Conservation (phyloP, 2,329 filamentous ascomycete genomes). For the Ophiostoma novo-ulmi region DNA sequence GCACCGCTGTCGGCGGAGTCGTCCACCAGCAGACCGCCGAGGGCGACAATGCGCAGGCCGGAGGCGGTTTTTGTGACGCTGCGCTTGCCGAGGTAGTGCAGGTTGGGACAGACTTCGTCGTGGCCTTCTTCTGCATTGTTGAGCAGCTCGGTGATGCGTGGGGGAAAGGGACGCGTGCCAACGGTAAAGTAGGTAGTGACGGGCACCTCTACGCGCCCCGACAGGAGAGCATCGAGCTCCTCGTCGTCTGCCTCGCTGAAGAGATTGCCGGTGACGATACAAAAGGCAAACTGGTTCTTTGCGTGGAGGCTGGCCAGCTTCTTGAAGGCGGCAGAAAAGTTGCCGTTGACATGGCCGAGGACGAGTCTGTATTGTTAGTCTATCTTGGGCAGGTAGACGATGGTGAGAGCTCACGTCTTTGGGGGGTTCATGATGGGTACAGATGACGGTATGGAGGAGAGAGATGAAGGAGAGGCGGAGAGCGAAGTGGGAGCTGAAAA, state of each 20-base stretch:
- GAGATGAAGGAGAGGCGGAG: not conserved
- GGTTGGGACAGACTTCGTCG: constrained; percentile 72
- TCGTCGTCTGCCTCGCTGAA: constrained; percentile 61
- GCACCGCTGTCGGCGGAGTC: constrained; percentile 30
- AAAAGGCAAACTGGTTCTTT: constrained; percentile 85
- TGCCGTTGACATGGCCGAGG: constrained; percentile 75
- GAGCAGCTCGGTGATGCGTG: constrained; percentile 65
- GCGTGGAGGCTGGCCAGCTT: constrained; percentile 76
- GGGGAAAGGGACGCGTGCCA: constrained; percentile 66
- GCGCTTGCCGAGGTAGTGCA: constrained; percentile 83
- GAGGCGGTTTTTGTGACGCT: constrained; percentile 85
- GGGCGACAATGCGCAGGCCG: constrained; percentile 77
- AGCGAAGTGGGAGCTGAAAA: not conserved
- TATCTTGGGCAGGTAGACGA: not conserved
- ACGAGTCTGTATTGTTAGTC: constrained; percentile 56
- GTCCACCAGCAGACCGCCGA: constrained; percentile 63
- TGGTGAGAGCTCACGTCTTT: not conserved
- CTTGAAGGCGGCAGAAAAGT: constrained; percentile 67
- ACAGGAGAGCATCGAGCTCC: constrained; percentile 58
- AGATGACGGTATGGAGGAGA: not conserved
- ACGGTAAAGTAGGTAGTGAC: constrained; percentile 89
- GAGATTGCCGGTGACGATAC: constrained; percentile 76
- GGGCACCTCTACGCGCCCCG: constrained; percentile 67
- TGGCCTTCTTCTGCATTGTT: constrained; percentile 40
- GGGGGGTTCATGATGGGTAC: not conserved